These are phyloP conservation scores for Bruguiera gymnorhiza DNA, from an alignment of 345 rosid species.

Conservation along the genomic window DNA sequence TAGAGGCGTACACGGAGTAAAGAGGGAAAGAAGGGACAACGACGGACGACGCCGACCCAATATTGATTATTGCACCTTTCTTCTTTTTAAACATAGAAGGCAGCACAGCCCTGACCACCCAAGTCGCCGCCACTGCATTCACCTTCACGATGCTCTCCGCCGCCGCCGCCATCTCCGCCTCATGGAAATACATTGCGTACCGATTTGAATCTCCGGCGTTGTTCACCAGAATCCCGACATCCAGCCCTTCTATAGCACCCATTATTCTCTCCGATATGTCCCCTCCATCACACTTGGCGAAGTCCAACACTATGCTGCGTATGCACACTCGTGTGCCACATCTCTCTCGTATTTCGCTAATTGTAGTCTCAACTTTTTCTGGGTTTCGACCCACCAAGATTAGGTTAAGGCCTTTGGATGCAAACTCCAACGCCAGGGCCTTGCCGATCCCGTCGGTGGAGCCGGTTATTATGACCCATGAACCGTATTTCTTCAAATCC, in stretches of 20 bases:
- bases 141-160: slow-evolving; percentile 38
- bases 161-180: slow-evolving; percentile 32
- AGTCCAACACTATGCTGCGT: slow-evolving; percentile 27
- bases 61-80: slow-evolving; percentile 46
- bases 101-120: slow-evolving; percentile 40
- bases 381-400: slow-evolving; percentile 38
- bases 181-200: slow-evolving; percentile 35
- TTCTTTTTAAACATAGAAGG: slow-evolving; percentile 43
- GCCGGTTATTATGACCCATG: slow-evolving; percentile 46
- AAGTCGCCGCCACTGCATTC: slow-evolving; percentile 33
- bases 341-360: slow-evolving; percentile 9
- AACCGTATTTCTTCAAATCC: slow-evolving; percentile 33
- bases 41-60: slow-evolving; percentile 46
- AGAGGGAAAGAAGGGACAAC: slow-evolving; percentile 33
- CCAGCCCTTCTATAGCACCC: slow-evolving; percentile 33
- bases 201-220: slow-evolving; percentile 37
- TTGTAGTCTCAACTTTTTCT: slow-evolving; percentile 26
- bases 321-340: slow-evolving; percentile 2
- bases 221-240: slow-evolving; percentile 41
- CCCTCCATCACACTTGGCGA: slow-evolving; percentile 20
- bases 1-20: slow-evolving; percentile 29
- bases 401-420: slow-evolving; percentile 38
- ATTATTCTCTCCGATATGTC: slow-evolving; percentile 21
- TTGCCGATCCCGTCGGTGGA: slow-evolving; percentile 48
- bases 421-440: slow-evolving; percentile 38